Evolutionary conservation across 495 filamentous ascomycete genomes (phyloP).

Genomic region (Penicillium nucicola): DNA sequence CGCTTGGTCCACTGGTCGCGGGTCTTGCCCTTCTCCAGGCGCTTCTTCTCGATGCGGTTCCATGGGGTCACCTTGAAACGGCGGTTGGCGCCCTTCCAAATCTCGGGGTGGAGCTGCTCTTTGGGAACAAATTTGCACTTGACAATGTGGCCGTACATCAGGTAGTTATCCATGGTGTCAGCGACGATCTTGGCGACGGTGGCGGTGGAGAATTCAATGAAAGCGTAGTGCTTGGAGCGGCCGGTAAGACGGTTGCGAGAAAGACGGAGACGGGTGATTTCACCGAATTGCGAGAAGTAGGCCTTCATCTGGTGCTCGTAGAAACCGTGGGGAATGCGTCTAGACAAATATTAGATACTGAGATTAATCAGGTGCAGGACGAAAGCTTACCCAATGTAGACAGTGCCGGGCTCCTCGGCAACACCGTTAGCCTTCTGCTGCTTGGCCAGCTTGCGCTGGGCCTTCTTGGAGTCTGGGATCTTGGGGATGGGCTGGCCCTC

Average conservation of each 20-base stretch:
- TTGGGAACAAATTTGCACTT: conserved; percentile 75
- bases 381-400: conserved; percentile 69
- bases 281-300: conserved; percentile 95
- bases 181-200: conserved; percentile 85
- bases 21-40: conserved; percentile 64
- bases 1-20: conserved; percentile 74
- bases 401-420: conserved; percentile 63
- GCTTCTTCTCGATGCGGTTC: conserved; percentile 75
- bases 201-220: conserved; percentile 78
- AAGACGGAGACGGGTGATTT: conserved; percentile 74
- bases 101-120: conserved; percentile 71
- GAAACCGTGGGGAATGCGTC: conserved; percentile 90
- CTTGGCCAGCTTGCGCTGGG: conserved; percentile 56
- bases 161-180: conserved; percentile 95
- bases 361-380: neutral
- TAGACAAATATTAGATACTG: conserved; percentile 20
- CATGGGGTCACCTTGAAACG: conserved; percentile 85
- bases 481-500: conserved; percentile 55
- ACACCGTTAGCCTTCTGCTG: conserved; percentile 40
- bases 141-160: conserved; percentile 88
- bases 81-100: conserved; percentile 85
- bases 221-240: conserved; percentile 84
- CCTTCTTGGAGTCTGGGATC: conserved; percentile 61
- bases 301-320: conserved; percentile 92
- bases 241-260: conserved; percentile 90